Percentiles rank a stretch among this genome's conserved stretches.
These are phyloP conservation scores for Chiua virens DNA, from an alignment of 768 basidiomycete genomes.

Conservation along the genomic window DNA sequence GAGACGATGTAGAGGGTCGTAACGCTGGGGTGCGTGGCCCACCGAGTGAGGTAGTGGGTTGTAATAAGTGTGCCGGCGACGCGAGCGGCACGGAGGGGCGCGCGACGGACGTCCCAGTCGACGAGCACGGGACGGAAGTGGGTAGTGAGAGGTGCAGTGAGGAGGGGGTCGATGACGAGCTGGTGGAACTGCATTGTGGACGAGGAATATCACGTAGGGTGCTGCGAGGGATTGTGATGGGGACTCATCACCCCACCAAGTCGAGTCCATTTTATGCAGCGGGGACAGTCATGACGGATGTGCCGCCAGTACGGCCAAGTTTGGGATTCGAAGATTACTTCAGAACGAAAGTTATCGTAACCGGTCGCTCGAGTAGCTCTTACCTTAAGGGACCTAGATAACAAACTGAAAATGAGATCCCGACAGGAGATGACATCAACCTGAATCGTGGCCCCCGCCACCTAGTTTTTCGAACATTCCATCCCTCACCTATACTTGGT, in stretches of 20 bases:
- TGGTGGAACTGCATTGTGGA: constrained; percentile 15
- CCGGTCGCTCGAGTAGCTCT: constrained; percentile 8
- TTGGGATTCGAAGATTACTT: neutral
- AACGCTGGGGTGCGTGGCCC: constrained; percentile 45
- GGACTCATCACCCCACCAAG: neutral
- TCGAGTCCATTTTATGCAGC: constrained; percentile 15
- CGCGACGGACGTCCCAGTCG: constrained; percentile 51
- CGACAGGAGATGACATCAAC: neutral
- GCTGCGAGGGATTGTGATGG: neutral
- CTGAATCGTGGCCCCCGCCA: constrained; percentile 11
- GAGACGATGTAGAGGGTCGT: constrained; percentile 41
- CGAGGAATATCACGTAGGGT: constrained; percentile 2
- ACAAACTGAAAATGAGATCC: neutral
- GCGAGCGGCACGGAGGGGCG: constrained; percentile 32
- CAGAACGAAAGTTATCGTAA: neutral
- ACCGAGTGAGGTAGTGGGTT: constrained; percentile 34
- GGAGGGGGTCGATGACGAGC: constrained; percentile 17
- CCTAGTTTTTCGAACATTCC: neutral
- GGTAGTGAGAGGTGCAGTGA: constrained; percentile 9
- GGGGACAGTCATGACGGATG: neutral
- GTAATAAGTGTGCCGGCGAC: constrained; percentile 8
- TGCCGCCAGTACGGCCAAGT: neutral
- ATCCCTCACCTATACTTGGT: neutral
- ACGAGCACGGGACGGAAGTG: constrained; percentile 24
- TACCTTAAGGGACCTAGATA: constrained; percentile 15